Percentiles rank a stretch among this genome's conserved stretches.
Evolutionary conservation across 306 rosid species (phyloP).

Genomic region (Echinosophora koreensis): DNA sequence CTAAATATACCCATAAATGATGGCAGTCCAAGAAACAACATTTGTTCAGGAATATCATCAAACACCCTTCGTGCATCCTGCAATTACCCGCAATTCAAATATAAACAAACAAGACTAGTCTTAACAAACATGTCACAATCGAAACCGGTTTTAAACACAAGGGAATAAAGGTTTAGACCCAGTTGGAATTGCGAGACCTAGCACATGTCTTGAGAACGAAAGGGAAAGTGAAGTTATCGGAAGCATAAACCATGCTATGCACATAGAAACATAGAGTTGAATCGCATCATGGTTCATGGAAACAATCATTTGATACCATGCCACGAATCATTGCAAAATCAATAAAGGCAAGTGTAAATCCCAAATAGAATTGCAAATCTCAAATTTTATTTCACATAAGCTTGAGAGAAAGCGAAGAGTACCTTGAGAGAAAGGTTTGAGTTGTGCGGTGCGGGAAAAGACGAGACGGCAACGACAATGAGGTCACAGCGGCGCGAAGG

Average conservation of each 20-base stretch:
- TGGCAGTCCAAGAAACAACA: conserved; percentile 79
- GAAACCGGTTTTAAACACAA: conserved; percentile 65
- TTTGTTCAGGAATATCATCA: conserved; percentile 67
- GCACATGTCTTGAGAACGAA: conserved; percentile 74
- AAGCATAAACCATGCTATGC: conserved; percentile 37
- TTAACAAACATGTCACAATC: conserved; percentile 67
- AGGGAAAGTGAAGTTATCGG: conserved; percentile 68
- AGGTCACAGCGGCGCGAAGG: too few relatives aligned
- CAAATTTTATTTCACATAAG: too few relatives aligned
- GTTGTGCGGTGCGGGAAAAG: too few relatives aligned
- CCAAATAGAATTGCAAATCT: too few relatives aligned
- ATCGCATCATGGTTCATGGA: conserved; percentile 56
- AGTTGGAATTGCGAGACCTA: conserved; percentile 47
- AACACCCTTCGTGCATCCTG: conserved; percentile 61
- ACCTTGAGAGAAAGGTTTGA: too few relatives aligned
- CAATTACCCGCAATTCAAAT: conserved; percentile 57
- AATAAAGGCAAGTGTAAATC: too few relatives aligned
- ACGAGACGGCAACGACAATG: too few relatives aligned
- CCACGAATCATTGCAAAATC: conserved; percentile 75
- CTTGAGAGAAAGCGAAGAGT: too few relatives aligned
- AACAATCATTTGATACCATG: conserved; percentile 60
- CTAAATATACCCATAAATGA: conserved; percentile 58
- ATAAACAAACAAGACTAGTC: conserved; percentile 61
- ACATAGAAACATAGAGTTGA: conserved; percentile 55
- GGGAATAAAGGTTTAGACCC: conserved; percentile 62